phyloP scores from a whole-genome alignment of 169 alveolate genomes.

The Perkinsus olseni region DNA sequence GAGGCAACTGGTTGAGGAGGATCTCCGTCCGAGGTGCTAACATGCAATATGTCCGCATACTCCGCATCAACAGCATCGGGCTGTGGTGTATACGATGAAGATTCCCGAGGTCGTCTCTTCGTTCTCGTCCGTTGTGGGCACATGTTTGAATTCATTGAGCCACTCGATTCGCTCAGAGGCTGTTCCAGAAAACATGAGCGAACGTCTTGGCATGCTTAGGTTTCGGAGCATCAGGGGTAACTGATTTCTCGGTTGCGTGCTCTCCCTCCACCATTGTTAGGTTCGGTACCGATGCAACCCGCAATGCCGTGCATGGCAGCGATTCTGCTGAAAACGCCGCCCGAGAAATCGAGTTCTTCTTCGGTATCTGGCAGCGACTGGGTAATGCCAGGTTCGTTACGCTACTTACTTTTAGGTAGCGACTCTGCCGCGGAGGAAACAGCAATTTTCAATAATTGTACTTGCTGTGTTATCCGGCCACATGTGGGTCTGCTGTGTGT shows the following conservation, averaged over 20 bases:
- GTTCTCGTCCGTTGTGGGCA: too few species aligned
- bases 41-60: too few species aligned
- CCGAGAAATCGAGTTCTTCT: constrained; percentile 58
- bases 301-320: constrained; percentile 65
- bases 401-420: background rate
- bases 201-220: too few species aligned
- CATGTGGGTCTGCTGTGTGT: constrained; percentile 22
- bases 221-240: background rate
- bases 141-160: too few species aligned
- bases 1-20: constrained; percentile 56
- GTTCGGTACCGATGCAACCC: constrained; percentile 60
- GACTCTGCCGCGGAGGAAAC: constrained; percentile 44
- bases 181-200: too few species aligned
- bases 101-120: too few species aligned
- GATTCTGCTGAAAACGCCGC: constrained; percentile 49
- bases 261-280: constrained; percentile 52
- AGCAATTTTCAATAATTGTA: constrained; percentile 41
- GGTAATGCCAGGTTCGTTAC: background rate
- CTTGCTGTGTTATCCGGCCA: constrained; percentile 74
- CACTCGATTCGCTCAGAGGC: too few species aligned
- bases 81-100: too few species aligned
- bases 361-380: constrained; percentile 36
- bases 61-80: too few species aligned
- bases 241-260: constrained; percentile 14
- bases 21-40: background rate